These are phyloP conservation scores for Theileria parva DNA, from an alignment of 169 alveolate species.

Conservation along the genomic window DNA sequence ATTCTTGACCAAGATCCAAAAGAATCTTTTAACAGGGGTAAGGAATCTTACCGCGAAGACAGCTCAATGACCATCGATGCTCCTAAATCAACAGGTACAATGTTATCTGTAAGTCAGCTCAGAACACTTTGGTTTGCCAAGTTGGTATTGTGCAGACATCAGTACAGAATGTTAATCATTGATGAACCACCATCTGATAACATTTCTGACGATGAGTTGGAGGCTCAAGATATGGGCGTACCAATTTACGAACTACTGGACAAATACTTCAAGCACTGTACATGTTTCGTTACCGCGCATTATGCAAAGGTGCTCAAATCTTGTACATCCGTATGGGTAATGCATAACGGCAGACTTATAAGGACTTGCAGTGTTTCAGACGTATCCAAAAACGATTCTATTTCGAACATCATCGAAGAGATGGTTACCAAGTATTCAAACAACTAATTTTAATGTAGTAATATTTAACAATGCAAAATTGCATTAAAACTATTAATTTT, in stretches of 20 bases:
- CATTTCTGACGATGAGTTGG: background rate
- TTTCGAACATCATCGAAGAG: slow-evolving; percentile 9
- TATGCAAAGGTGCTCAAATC: slow-evolving; percentile 17
- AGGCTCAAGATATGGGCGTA: background rate
- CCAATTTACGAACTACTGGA: slow-evolving; percentile 41
- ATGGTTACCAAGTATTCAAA: background rate
- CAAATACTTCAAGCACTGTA: slow-evolving; percentile 52
- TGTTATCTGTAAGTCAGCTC: slow-evolving; percentile 48
- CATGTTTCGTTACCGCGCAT: slow-evolving; percentile 7
- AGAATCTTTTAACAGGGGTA: background rate
- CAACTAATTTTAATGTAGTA: no score
- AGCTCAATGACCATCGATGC: background rate
- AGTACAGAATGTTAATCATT: slow-evolving; percentile 71
- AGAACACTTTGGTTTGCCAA: slow-evolving; percentile 75
- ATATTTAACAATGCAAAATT: no score
- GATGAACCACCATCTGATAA: slow-evolving; percentile 82
- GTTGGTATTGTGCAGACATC: slow-evolving; percentile 67
- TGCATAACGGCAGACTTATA: slow-evolving; percentile 7
- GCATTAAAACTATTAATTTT: no score
- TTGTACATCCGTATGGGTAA: slow-evolving; percentile 25
- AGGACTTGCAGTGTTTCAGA: background rate
- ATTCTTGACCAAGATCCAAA: background rate
- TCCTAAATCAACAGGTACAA: no score
- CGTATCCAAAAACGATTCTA: background rate
- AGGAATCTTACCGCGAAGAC: background rate